A percentile compares a stretch with the other conserved stretches of the same genome.
Evolutionary conservation across 2,329 filamentous ascomycete species (phyloP).

Genomic region (Penicillium occitanis): DNA sequence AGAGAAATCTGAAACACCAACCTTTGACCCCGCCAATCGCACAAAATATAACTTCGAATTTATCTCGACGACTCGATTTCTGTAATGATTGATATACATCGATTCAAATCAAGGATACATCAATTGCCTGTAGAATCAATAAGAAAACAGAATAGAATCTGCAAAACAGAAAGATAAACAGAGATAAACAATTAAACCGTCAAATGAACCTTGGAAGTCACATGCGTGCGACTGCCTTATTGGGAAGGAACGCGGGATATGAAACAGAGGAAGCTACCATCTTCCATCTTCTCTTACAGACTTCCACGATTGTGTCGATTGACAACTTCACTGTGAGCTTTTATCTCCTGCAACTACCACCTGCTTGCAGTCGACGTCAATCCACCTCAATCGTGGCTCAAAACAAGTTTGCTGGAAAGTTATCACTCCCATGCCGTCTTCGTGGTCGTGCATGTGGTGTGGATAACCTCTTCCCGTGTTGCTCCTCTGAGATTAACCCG

Average conservation of each 20-base stretch:
- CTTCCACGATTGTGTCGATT: not conserved
- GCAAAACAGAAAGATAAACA: not conserved
- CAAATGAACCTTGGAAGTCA: not conserved
- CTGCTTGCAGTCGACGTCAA: not conserved
- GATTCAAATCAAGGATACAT: not conserved
- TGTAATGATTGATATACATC: not conserved
- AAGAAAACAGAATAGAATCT: not conserved
- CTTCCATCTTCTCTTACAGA: not conserved
- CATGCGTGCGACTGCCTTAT: not conserved
- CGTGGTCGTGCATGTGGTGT: constrained; percentile 4
- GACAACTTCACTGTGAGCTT: not conserved
- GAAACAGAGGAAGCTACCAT: not conserved
- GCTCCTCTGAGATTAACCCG: not conserved
- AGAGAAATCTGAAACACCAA: not conserved
- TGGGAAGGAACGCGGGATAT: not conserved
- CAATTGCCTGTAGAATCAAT: not conserved
- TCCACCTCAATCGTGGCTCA: not conserved
- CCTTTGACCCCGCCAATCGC: not conserved
- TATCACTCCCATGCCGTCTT: not conserved
- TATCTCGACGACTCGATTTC: not conserved
- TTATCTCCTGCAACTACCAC: not conserved
- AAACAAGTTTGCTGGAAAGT: not conserved
- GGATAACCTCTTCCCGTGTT: constrained; percentile 4
- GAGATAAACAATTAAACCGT: not conserved
- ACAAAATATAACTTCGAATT: not conserved